Evolutionary conservation across 352 stramenopile species (phyloP).

Genomic region (Pythium coloratum): DNA sequence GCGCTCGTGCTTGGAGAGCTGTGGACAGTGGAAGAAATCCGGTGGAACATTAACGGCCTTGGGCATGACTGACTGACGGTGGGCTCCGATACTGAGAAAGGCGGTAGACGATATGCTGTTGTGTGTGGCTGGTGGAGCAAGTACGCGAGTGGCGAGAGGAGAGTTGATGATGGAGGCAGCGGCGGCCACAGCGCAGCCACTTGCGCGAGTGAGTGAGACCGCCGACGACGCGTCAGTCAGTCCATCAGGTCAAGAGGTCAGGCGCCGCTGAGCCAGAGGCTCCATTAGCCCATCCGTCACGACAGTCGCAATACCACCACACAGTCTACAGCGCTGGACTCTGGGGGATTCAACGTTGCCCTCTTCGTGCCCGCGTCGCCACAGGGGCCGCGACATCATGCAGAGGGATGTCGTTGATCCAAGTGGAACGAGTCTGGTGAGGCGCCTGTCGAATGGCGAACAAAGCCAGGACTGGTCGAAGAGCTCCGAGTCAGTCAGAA

Average conservation of each 20-base stretch:
- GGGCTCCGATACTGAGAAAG: no score
- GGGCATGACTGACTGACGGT: neutral
- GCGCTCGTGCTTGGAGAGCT: conserved; percentile 49
- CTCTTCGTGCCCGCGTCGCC: neutral
- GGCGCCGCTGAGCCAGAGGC: neutral
- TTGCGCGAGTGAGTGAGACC: neutral
- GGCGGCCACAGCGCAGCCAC: neutral
- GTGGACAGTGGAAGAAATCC: conserved; percentile 58
- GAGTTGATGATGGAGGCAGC: neutral
- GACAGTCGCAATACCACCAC: neutral
- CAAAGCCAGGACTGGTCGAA: neutral
- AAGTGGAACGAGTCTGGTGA: neutral
- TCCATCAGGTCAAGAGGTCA: no score
- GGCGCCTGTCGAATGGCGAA: neutral
- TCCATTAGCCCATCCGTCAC: neutral
- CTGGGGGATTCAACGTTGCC: no score
- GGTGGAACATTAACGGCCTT: conserved; percentile 35
- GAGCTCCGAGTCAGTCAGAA: neutral
- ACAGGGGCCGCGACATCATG: neutral
- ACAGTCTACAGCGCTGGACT: neutral
- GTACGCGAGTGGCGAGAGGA: neutral
- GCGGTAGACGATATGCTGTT: neutral
- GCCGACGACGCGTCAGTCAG: neutral
- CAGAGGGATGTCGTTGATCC: neutral
- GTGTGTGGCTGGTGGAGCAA: neutral